Evolutionary conservation across 1,284 basidiomycete genomes (phyloP), one percentile per base, ranked within the genome.

Genomic region (Ceratobasidium sp.): DNA sequence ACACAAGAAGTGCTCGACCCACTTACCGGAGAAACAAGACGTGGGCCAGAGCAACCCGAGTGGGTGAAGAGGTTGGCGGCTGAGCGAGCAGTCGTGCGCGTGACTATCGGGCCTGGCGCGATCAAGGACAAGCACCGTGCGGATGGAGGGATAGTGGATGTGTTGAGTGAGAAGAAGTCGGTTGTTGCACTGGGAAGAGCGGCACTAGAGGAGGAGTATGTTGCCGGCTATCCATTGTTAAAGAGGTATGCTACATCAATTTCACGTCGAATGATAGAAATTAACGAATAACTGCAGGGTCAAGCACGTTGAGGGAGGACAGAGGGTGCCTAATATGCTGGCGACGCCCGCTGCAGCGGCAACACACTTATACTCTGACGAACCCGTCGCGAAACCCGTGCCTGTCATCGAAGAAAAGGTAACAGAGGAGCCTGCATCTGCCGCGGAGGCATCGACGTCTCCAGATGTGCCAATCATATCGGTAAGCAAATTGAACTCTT

Each of bases 31-130:
- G 88, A 92, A 79, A 84, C 84, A 73, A 83, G 86, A 74, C 83
- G 82, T 16, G 87, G 89, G 5, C 86, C 89, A 61, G 84, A 88
- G 4, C 88, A 88, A 75, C 94, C 94, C 3, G 81, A 82, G 59
- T 96, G 94, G 94, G 80, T 93, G 73, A 79, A 86, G 21, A 88
- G 91, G 74, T 80, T 93, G 74, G 86, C 91, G 77, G 87, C 88
- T 61, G 85, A 85, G 32, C 91, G 90, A 0, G 90, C 87, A 14
- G 80, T 89, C 14, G 85, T 93, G 26, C 84, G 86, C 46, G 80
- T 93, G 50, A 82, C 83, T 71, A 85, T 93, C 46, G 83, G 82
- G 55, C 85, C 89, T 4, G 74, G 80, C 12, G 73, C 74, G 6
- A 72, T 74, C 18, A 71, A 59, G 41, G 67, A 74, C 75, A 14